These are phyloP conservation scores for Russula sp. DNA, from an alignment of 768 basidiomycete species.

Conservation along the genomic window DNA sequence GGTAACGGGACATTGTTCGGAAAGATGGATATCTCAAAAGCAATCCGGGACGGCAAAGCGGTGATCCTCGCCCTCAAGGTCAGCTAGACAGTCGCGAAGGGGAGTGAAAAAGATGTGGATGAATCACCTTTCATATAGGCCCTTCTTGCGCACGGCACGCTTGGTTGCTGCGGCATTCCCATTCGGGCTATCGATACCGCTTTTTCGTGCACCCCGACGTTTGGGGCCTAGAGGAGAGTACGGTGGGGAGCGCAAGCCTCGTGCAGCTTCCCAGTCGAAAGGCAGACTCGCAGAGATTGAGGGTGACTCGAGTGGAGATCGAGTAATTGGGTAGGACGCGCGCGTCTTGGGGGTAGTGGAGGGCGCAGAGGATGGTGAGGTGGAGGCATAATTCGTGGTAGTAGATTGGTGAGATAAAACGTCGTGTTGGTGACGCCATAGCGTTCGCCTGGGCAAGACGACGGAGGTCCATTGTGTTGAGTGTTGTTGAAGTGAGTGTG, in stretches of 20 bases:
- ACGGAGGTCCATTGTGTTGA: conserved; percentile 50
- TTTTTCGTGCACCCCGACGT: conserved; percentile 45
- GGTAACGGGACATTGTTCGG: conserved; percentile 80
- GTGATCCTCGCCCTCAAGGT: conserved; percentile 45
- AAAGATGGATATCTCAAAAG: conserved; percentile 78
- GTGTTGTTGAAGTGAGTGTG: not conserved
- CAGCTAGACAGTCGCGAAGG: conserved; percentile 14
- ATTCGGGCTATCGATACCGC: conserved; percentile 35
- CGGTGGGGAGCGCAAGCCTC: conserved; percentile 66
- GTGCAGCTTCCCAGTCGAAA: conserved; percentile 86
- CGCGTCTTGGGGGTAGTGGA: conserved; percentile 46
- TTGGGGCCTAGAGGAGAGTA: conserved; percentile 59
- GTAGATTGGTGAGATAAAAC: conserved; percentile 19
- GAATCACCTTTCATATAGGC: conserved; percentile 57
- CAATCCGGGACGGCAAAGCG: conserved; percentile 66
- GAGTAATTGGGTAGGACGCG: conserved; percentile 46
- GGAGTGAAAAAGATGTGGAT: not conserved
- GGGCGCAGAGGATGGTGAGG: conserved; percentile 36
- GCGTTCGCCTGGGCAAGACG: conserved; percentile 51
- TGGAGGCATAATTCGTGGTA: conserved; percentile 31
- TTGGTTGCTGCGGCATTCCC: conserved; percentile 44
- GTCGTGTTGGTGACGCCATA: conserved; percentile 45
- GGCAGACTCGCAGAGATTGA: conserved; percentile 74
- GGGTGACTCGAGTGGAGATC: conserved; percentile 62
- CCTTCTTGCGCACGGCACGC: conserved; percentile 61